Percentiles rank a stretch among this genome's conserved stretches.
Conservation (phyloP, 176 grass and related monocot genomes). For the Pontederia paniculata region DNA sequence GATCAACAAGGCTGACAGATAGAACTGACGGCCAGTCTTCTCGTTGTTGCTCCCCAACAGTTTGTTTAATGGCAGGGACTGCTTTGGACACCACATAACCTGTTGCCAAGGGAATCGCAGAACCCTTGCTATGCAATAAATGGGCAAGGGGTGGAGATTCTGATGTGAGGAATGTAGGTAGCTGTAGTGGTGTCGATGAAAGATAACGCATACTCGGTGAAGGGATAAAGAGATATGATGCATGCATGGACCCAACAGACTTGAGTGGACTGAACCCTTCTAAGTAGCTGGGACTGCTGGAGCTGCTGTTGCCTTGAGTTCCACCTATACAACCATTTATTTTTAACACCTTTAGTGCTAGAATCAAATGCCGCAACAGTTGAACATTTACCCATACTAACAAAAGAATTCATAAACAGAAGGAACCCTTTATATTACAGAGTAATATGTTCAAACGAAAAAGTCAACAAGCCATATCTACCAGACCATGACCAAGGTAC, state of each 20-base stretch:
- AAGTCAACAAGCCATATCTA: too few relatives aligned
- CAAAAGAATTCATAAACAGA: too few relatives aligned
- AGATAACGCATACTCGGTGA: slow-evolving; percentile 79
- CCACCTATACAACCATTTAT: slow-evolving; percentile 29
- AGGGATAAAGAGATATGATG: slow-evolving; percentile 75
- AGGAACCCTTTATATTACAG: too few relatives aligned
- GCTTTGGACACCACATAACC: slow-evolving; percentile 79
- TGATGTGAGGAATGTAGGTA: slow-evolving; percentile 87
- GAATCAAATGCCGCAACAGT: too few relatives aligned
- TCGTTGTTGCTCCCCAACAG: slow-evolving; percentile 31
- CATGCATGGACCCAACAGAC: slow-evolving; percentile 50
- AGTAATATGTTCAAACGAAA: too few relatives aligned
- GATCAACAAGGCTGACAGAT: slow-evolving; percentile 62
- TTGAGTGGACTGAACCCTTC: slow-evolving; percentile 84
- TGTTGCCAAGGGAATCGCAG: slow-evolving; percentile 65
- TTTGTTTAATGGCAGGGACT: slow-evolving; percentile 51
- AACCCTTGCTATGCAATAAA: slow-evolving; percentile 86
- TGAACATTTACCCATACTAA: too few relatives aligned
- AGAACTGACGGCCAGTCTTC: slow-evolving; percentile 67
- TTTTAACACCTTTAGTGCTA: background rate
- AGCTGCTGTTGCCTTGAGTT: slow-evolving; percentile 39
- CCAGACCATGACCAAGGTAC: too few relatives aligned
- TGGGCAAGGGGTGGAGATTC: slow-evolving; percentile 93
- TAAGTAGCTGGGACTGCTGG: slow-evolving; percentile 41
- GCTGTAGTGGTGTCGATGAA: slow-evolving; percentile 60